Percentiles rank a stretch among this genome's conserved stretches.
phyloP scores from a whole-genome alignment of 192 early-diverging fungal genomes.

The Lunasporangiospora selenospora region DNA sequence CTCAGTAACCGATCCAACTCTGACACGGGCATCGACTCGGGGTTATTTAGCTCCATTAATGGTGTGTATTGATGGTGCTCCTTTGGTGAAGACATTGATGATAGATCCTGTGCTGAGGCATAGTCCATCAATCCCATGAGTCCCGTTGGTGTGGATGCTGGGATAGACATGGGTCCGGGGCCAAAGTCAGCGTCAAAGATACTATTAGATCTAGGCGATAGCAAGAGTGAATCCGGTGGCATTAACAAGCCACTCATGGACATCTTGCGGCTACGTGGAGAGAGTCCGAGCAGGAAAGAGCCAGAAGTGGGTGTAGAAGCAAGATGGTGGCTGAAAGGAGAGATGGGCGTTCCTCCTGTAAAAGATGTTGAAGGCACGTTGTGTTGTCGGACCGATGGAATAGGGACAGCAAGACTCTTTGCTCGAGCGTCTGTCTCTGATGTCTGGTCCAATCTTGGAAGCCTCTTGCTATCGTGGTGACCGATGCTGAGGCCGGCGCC shows the following conservation, averaged over 20 bases:
- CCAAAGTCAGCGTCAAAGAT: slow-evolving; percentile 41
- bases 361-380: slow-evolving; percentile 16
- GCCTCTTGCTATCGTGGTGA: too few relatives aligned
- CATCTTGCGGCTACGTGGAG: slow-evolving; percentile 44
- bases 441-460: slow-evolving; percentile 11
- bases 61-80: slow-evolving; percentile 38
- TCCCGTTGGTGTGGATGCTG: too few relatives aligned
- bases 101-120: too few relatives aligned
- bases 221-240: slow-evolving; percentile 34
- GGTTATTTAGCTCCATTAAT: slow-evolving; percentile 66
- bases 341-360: slow-evolving; percentile 29
- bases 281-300: slow-evolving; percentile 36
- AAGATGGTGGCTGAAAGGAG: slow-evolving; percentile 29
- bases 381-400: slow-evolving; percentile 26
- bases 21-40: slow-evolving; percentile 67
- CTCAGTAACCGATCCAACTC: slow-evolving; percentile 66
- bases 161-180: too few relatives aligned
- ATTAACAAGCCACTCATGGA: slow-evolving; percentile 44
- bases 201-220: slow-evolving; percentile 37
- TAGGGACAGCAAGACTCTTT: slow-evolving; percentile 35
- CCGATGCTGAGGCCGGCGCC: too few relatives aligned
- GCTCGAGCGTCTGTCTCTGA: slow-evolving; percentile 13
- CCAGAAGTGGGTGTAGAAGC: slow-evolving; percentile 34
- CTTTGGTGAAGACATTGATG: slow-evolving; percentile 26
- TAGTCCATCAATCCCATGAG: too few relatives aligned